phyloP scores from a whole-genome alignment of 257 asterid genomes.

The Nicotiana undulata region DNA sequence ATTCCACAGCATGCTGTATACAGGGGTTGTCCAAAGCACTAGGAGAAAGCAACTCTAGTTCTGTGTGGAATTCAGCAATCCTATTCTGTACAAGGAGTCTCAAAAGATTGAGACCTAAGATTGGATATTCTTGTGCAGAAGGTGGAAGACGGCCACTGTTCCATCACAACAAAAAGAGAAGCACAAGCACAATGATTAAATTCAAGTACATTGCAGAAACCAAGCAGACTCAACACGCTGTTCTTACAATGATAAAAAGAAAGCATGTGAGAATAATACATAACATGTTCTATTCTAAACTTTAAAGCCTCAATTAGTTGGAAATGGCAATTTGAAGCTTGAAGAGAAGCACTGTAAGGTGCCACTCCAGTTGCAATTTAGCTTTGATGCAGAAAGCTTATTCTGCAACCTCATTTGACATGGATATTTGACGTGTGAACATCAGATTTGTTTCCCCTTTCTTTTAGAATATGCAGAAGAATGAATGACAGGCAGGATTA shows the following conservation, averaged over 20 bases:
- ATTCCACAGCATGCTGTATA: slow-evolving; percentile 83
- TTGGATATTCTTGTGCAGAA: slow-evolving; percentile 84
- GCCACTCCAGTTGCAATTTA: background rate
- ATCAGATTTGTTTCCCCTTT: background rate
- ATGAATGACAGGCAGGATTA: background rate
- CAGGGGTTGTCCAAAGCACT: slow-evolving; percentile 77
- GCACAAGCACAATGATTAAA: background rate
- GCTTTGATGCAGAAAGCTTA: background rate
- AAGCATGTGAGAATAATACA: background rate
- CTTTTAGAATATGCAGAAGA: background rate
- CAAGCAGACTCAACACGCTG: background rate
- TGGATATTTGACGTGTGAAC: background rate
- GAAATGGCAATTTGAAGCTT: background rate
- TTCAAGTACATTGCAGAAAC: background rate
- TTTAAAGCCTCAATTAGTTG: background rate
- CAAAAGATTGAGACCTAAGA: slow-evolving; percentile 90
- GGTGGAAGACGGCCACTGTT: slow-evolving; percentile 62
- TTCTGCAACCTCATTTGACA: background rate
- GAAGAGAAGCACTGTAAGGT: background rate
- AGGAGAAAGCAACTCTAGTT: slow-evolving; percentile 72
- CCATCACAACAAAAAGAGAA: slow-evolving; percentile 18
- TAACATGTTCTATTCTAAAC: background rate
- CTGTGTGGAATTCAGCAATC: slow-evolving; percentile 92
- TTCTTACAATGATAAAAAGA: background rate
- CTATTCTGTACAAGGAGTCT: slow-evolving; percentile 91